Evolutionary conservation across 148 eudicot genomes (phyloP).

Genomic region (Drosera capensis): DNA sequence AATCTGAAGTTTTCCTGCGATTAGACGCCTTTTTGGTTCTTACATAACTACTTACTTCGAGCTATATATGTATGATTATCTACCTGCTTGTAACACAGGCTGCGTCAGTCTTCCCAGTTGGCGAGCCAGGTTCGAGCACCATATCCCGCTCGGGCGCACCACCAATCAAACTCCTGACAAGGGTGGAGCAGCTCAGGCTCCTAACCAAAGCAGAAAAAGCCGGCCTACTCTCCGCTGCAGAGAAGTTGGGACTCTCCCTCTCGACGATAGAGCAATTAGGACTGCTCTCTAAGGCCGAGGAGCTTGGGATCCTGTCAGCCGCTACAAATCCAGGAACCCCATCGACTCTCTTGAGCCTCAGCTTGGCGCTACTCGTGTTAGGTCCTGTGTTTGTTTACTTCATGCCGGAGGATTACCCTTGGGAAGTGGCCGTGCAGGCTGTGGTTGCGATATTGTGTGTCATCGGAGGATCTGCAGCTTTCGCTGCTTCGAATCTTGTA

Average conservation of each 20-base stretch:
- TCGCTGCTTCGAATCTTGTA: slow-evolving; percentile 79
- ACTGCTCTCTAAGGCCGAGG: slow-evolving; percentile 82
- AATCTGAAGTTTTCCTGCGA: too few species aligned
- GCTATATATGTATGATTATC: too few species aligned
- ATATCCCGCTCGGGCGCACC: slow-evolving; percentile 11
- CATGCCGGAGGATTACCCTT: slow-evolving; percentile 73
- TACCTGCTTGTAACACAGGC: slow-evolving; percentile 27
- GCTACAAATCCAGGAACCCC: slow-evolving; percentile 78
- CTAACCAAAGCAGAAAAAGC: slow-evolving; percentile 92
- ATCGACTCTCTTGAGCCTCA: slow-evolving; percentile 38
- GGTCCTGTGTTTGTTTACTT: slow-evolving; percentile 60
- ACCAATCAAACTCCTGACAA: slow-evolving; percentile 60
- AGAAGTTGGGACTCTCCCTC: slow-evolving; percentile 54
- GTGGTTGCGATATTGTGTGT: slow-evolving; percentile 50
- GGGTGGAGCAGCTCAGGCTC: slow-evolving; percentile 79
- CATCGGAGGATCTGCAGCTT: slow-evolving; percentile 80
- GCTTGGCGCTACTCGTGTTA: slow-evolving; percentile 36
- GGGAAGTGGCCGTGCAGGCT: slow-evolving; percentile 60
- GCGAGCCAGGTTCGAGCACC: slow-evolving; percentile 25
- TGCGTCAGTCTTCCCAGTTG: slow-evolving; percentile 20
- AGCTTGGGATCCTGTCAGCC: slow-evolving; percentile 71
- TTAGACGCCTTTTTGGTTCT: too few species aligned
- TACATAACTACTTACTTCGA: too few species aligned
- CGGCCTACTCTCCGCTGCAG: slow-evolving; percentile 72
- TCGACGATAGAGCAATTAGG: slow-evolving; percentile 66